These are phyloP conservation scores for Monilinia fructigena DNA, from an alignment of 2,329 filamentous ascomycete species.

Conservation along the genomic window DNA sequence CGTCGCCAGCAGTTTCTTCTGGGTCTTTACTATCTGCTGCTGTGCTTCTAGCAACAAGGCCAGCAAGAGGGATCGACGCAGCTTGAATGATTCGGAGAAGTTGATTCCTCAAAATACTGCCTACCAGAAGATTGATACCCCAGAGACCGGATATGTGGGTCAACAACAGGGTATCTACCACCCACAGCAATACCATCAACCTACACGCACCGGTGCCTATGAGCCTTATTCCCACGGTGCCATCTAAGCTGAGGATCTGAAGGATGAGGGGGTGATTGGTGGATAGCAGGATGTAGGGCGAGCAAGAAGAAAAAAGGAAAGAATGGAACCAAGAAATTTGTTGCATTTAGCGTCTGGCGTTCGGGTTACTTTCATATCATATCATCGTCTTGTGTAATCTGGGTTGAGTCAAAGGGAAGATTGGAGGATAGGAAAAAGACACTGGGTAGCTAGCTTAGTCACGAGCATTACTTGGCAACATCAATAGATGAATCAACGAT, in stretches of 20 bases:
- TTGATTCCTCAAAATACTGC: conserved; percentile 33
- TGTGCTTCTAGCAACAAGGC: conserved; percentile 49
- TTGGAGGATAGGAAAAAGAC: background rate
- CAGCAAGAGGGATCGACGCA: conserved; percentile 26
- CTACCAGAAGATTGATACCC: conserved; percentile 49
- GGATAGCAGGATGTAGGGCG: background rate
- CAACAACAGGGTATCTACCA: conserved; percentile 45
- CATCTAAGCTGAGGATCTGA: conserved; percentile 42
- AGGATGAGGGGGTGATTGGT: background rate
- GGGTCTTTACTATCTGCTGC: conserved; percentile 90
- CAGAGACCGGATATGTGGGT: conserved; percentile 39
- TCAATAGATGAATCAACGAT: conserved; percentile 14
- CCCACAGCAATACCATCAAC: conserved; percentile 37
- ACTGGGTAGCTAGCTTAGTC: conserved; percentile 8
- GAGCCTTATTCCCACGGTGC: conserved; percentile 61
- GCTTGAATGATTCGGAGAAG: conserved; percentile 37
- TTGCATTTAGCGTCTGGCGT: conserved; percentile 26
- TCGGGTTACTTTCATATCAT: conserved; percentile 7
- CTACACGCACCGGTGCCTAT: conserved; percentile 52
- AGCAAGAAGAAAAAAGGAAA: no score
- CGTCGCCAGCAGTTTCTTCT: conserved; percentile 77
- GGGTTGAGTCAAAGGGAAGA: background rate
- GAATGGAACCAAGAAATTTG: background rate
- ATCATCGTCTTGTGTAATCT: conserved; percentile 13
- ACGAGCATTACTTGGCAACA: background rate